phyloP scores from a whole-genome alignment of 2,329 filamentous ascomycete species.

The Chaetomiaceae sp. region DNA sequence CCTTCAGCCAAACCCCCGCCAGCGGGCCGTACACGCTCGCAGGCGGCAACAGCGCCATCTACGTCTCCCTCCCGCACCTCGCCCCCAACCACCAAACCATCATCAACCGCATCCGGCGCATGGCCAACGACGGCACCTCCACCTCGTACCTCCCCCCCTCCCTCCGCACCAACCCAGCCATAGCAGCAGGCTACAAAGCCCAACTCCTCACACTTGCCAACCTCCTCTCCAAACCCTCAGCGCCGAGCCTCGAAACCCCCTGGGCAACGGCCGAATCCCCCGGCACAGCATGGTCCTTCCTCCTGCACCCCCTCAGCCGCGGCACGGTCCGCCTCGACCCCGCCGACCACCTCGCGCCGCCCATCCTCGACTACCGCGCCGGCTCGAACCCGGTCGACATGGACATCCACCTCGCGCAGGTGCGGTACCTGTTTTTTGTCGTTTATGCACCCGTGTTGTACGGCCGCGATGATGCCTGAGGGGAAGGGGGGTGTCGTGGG shows the following conservation, averaged over 20 bases:
- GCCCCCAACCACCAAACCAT: constrained; percentile 13
- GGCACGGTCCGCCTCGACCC: constrained; percentile 24
- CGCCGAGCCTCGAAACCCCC: constrained; percentile 15
- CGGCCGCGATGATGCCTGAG: constrained; percentile 22
- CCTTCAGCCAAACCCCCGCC: constrained; percentile 31
- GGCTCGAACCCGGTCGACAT: constrained; percentile 47
- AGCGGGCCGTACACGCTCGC: constrained; percentile 35
- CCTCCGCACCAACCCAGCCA: constrained; percentile 6
- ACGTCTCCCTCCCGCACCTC: constrained; percentile 22
- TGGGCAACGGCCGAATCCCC: constrained; percentile 17
- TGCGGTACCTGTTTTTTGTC: constrained; percentile 25
- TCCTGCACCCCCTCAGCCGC: constrained; percentile 27
- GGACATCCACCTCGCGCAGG: constrained; percentile 39
- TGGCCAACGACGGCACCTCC: constrained; percentile 4
- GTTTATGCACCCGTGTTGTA: constrained; percentile 27
- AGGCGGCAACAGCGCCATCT: constrained; percentile 31
- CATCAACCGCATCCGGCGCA: constrained; percentile 10
- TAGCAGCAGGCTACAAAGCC: constrained; percentile 18
- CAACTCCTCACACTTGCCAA: constrained; percentile 17
- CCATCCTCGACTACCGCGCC: constrained; percentile 35
- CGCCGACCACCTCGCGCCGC: constrained; percentile 31
- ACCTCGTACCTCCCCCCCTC: constrained; percentile 14
- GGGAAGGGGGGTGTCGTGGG: constrained; percentile 17
- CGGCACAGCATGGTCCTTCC: constrained; percentile 23
- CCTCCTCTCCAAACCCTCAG: constrained; percentile 9